Base-by-base conservation (phyloP, 1,284 basidiomycete species). In the Stygiomarasmius scandens region DNA sequence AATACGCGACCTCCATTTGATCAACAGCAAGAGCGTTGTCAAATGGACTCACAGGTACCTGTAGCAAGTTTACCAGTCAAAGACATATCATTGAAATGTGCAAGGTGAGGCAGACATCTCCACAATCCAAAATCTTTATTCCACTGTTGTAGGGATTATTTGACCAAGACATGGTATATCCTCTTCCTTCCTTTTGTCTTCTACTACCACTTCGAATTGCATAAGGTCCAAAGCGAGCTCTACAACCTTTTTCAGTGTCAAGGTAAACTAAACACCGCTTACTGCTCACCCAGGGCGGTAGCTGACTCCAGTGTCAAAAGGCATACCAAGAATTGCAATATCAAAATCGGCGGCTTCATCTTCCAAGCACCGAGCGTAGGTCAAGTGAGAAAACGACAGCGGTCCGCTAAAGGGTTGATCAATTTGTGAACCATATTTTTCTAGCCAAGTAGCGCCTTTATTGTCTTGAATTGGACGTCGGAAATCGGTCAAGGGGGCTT, bases 141-240 rank as follows among this genome's bases (percentile, higher is more conserved):
- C 81, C 83, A 45, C 74, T 72, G 11, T 74, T 70, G 64, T 86
- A 92, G 2, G 90, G 90, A 64, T 89, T 84, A 48, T 75, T 77
- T n/a, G 79, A 79, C 87, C 89, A 89, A 9, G 85, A 74, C 57
- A 90, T 68, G 0, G 86, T 89, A 64, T 87, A 90, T 2, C 83
- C 85, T 36, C 80, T 71, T 22, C 69, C 61, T 16, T 77, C 75
- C 32, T 82, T 74, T 64, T 91, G 85, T 52, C 91, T 76, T 54
- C 89, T 78, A 65, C 87, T 89, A 3, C 90, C 90, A 9, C 87
- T 86, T 29, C 91, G 85, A 64, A 93, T 93, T 5, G 87, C 91
- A 65, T 82, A 83, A 1, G 91, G 92, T 10, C 92, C 92, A 74
- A 93, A 93, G 2, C 92, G 83, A 24, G 91, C 91, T n/a, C 77